Conservation (phyloP, 305 asterid genomes). For the Fraxinus greggii region DNA sequence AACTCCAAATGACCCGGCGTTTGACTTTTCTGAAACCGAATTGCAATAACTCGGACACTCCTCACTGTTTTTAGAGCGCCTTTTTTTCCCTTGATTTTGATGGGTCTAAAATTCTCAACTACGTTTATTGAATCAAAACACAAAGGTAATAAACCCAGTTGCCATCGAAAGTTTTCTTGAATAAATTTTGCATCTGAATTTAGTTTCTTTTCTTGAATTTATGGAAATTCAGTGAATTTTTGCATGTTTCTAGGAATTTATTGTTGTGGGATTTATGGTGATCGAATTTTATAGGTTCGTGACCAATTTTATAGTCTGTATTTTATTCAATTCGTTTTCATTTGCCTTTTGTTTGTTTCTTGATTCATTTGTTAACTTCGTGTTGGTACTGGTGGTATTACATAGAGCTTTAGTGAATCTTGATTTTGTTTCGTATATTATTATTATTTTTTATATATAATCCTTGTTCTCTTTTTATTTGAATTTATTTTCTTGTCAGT, state of each 20-base stretch:
- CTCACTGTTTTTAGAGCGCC: background rate
- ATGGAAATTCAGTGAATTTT: background rate
- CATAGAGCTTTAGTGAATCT: conserved; percentile 16
- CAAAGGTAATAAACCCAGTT: conserved; percentile 11
- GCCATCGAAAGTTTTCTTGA: background rate
- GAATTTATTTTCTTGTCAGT: conserved; percentile 20
- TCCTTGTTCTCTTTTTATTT: conserved; percentile 18
- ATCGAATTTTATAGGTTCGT: conserved; percentile 15
- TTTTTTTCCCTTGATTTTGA: background rate
- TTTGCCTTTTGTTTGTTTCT: conserved; percentile 7
- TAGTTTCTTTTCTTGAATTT: conserved; percentile 4
- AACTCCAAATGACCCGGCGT: background rate
- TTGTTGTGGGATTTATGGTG: conserved; percentile 13
- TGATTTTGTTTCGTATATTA: conserved; percentile 12
- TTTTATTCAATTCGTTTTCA: background rate
- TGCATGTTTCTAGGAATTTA: background rate
- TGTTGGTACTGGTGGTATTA: conserved; percentile 12
- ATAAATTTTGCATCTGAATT: background rate
- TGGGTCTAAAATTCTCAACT: background rate
- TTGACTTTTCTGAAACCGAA: background rate
- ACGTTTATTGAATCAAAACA: background rate
- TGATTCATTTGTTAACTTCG: conserved; percentile 16
- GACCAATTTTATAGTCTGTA: conserved; percentile 17
- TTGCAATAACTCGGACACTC: background rate
- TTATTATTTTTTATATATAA: background rate